Conservation (phyloP, 1,139 yeast species). For the Sugiyamaella japonica region DNA sequence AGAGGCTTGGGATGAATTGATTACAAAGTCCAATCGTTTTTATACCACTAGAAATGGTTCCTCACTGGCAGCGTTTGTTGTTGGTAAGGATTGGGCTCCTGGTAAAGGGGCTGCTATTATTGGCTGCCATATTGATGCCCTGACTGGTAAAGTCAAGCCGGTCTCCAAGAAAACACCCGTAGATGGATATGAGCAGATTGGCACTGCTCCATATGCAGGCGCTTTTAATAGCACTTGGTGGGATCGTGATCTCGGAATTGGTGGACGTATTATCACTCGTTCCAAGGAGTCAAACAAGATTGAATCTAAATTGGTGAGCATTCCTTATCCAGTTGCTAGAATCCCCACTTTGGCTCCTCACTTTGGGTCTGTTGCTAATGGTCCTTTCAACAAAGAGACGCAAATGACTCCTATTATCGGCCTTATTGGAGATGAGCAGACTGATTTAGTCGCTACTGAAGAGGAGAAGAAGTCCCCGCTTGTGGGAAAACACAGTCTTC, state of each 20-base stretch:
- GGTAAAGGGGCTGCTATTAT: slow-evolving; percentile 83
- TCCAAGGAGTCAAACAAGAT: slow-evolving; percentile 49
- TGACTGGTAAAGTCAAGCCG: slow-evolving; percentile 75
- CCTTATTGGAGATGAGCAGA: slow-evolving; percentile 36
- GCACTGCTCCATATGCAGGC: slow-evolving; percentile 94
- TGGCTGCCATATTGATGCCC: slow-evolving; percentile 93
- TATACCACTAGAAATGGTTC: slow-evolving; percentile 78
- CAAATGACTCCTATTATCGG: slow-evolving; percentile 91
- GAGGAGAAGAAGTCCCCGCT: slow-evolving; percentile 65
- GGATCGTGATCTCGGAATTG: slow-evolving; percentile 88
- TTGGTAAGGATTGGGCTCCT: slow-evolving; percentile 64
- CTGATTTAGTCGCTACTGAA: slow-evolving; percentile 49
- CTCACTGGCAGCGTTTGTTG: slow-evolving; percentile 74
- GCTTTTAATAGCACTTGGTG: slow-evolving; percentile 81
- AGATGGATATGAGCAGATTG: slow-evolving; percentile 81
- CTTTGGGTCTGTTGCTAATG: slow-evolving; percentile 72
- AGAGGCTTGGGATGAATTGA: slow-evolving; percentile 61
- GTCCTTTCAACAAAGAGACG: slow-evolving; percentile 85
- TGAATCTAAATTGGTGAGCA: slow-evolving; percentile 69
- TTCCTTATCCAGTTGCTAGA: slow-evolving; percentile 81
- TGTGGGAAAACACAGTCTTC: slow-evolving; percentile 69
- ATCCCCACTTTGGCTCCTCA: slow-evolving; percentile 98
- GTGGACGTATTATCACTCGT: slow-evolving; percentile 81
- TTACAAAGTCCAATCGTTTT: slow-evolving; percentile 60
- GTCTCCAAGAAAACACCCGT: slow-evolving; percentile 65